phyloP scores from a whole-genome alignment of 495 filamentous ascomycete genomes.

The Penicillium cosmopolitanum region DNA sequence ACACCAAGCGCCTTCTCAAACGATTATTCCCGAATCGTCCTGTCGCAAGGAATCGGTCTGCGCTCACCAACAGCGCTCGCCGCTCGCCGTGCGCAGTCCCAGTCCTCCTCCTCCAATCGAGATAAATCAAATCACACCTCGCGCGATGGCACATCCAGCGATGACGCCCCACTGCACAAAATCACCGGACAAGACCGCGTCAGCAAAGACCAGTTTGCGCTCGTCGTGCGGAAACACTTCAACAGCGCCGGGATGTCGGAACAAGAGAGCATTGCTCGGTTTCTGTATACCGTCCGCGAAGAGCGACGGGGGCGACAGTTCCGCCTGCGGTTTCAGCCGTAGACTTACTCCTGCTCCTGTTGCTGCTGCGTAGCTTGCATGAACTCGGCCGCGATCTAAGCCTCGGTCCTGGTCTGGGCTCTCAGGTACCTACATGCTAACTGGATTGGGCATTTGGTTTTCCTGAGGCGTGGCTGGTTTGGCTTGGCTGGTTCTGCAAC shows the following conservation, averaged over 20 bases:
- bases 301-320: slow-evolving; percentile 49
- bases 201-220: slow-evolving; percentile 77
- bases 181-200: slow-evolving; percentile 60
- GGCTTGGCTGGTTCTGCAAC: neutral
- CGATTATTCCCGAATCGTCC: slow-evolving; percentile 70
- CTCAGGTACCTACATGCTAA: too few species aligned
- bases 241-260: slow-evolving; percentile 83
- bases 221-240: slow-evolving; percentile 85
- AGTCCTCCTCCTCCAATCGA: slow-evolving; percentile 14
- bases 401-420: neutral
- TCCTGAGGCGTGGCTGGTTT: neutral
- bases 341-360: slow-evolving; percentile 9
- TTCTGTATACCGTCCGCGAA: slow-evolving; percentile 78
- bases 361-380: slow-evolving; percentile 7
- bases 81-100: slow-evolving; percentile 38
- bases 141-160: slow-evolving; percentile 14
- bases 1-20: slow-evolving; percentile 71
- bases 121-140: slow-evolving; percentile 17
- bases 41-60: slow-evolving; percentile 72
- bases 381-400: neutral
- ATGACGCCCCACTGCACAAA: slow-evolving; percentile 30
- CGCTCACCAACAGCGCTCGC: slow-evolving; percentile 50
- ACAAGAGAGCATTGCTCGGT: slow-evolving; percentile 84
- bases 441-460: too few species aligned
- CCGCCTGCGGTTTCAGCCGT: slow-evolving; percentile 50